These are phyloP conservation scores for Alnus rubra DNA, from an alignment of 306 rosid species.

Conservation along the genomic window DNA sequence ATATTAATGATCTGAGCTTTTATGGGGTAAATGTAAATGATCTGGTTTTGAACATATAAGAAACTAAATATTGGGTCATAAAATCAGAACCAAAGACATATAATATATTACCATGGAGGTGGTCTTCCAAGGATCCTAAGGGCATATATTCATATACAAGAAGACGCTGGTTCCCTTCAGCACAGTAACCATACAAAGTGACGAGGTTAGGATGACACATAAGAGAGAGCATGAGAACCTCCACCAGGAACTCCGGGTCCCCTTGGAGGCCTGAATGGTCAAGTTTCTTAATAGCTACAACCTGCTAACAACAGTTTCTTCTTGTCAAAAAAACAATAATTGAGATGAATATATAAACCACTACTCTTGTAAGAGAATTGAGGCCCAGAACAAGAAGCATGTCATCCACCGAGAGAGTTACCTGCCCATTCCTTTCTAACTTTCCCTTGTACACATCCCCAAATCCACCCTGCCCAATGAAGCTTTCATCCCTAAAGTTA, in stretches of 20 bases:
- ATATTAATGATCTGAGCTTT: too few relatives aligned
- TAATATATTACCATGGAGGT: conserved; percentile 54
- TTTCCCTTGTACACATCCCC: conserved; percentile 69
- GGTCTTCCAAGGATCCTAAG: conserved; percentile 63
- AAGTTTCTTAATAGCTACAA: conserved; percentile 67
- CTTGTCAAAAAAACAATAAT: conserved; percentile 9
- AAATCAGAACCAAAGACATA: not conserved
- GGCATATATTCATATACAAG: conserved; percentile 78
- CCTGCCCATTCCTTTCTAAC: conserved; percentile 40
- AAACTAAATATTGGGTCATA: not conserved
- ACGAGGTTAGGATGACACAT: conserved; percentile 71
- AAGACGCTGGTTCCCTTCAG: conserved; percentile 67
- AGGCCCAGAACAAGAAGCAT: not conserved
- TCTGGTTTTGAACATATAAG: not conserved
- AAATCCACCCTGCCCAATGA: conserved; percentile 77
- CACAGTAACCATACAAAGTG: conserved; percentile 64
- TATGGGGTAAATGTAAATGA: too few relatives aligned
- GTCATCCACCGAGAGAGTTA: conserved; percentile 19
- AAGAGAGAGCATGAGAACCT: conserved; percentile 66
- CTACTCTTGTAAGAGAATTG: not conserved
- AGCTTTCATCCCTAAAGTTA: conserved; percentile 51
- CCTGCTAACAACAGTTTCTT: conserved; percentile 31
- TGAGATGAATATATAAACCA: not conserved
- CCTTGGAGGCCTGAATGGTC: conserved; percentile 64
- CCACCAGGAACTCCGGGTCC: conserved; percentile 63